Percentiles rank a stretch among this genome's conserved stretches.
These are phyloP conservation scores for Hyaloscypha finlandica DNA, from an alignment of 495 filamentous ascomycete genomes.

Conservation along the genomic window DNA sequence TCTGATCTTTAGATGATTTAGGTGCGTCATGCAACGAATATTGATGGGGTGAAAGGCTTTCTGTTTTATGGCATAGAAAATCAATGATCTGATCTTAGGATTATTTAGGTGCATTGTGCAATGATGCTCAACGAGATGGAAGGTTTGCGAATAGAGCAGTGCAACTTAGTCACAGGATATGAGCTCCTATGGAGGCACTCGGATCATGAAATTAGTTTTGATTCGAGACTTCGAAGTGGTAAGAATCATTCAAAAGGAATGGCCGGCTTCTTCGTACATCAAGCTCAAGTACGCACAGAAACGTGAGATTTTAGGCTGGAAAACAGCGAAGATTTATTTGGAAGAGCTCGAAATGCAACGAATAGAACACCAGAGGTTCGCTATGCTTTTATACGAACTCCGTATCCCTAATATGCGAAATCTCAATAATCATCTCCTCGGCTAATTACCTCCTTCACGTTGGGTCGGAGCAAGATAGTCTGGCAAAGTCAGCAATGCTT, in stretches of 20 bases:
- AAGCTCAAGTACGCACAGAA: neutral
- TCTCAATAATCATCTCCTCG: slow-evolving; percentile 84
- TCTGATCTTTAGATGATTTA: no score
- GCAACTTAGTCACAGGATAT: no score
- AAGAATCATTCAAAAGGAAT: neutral
- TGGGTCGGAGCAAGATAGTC: slow-evolving; percentile 87
- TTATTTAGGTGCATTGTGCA: no score
- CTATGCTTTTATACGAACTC: neutral
- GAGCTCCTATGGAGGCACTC: no score
- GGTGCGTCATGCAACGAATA: no score
- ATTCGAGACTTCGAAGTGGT: neutral
- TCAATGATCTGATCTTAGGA: no score
- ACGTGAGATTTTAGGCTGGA: neutral
- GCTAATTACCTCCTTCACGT: slow-evolving; percentile 90
- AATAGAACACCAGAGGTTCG: neutral
- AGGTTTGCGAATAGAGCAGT: no score
- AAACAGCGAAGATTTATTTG: neutral
- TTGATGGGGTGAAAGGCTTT: no score
- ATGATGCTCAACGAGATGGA: no score
- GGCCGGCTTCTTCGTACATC: neutral
- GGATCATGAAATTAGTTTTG: no score
- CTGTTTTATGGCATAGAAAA: no score
- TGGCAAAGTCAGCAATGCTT: slow-evolving; percentile 36
- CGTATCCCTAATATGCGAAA: neutral
- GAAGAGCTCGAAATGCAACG: neutral